Conservation (phyloP, 768 basidiomycete species). For the Amanita subjunquillea region DNA sequence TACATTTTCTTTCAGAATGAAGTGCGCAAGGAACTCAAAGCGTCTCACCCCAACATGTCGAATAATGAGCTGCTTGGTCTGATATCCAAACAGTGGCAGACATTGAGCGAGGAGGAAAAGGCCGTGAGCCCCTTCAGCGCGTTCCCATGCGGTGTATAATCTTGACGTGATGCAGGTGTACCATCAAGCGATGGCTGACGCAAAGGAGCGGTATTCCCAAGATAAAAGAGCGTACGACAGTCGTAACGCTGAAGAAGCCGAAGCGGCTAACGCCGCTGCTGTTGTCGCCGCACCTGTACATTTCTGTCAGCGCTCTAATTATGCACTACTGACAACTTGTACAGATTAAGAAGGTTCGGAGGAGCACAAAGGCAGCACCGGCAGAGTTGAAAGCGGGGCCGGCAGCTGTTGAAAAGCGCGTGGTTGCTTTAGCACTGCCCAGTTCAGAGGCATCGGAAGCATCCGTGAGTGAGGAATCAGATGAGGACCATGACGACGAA, state of each 20-base stretch:
- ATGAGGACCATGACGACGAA: slow-evolving; percentile 23
- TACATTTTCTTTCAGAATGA: slow-evolving; percentile 95
- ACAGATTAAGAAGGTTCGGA: slow-evolving; percentile 22
- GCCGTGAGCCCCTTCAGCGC: slow-evolving; percentile 41
- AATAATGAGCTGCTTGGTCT: slow-evolving; percentile 64
- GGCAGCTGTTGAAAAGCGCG: slow-evolving; percentile 12
- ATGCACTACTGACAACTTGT: slow-evolving; percentile 5
- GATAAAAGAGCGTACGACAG: slow-evolving; percentile 61
- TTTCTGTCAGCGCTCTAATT: slow-evolving; percentile 3
- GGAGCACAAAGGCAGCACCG: slow-evolving; percentile 11
- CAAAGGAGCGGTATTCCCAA: slow-evolving; percentile 55
- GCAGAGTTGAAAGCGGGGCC: slow-evolving; percentile 13
- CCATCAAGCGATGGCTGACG: slow-evolving; percentile 36
- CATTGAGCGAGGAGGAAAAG: slow-evolving; percentile 59
- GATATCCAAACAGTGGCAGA: slow-evolving; percentile 69
- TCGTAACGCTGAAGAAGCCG: slow-evolving; percentile 35
- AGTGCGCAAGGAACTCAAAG: slow-evolving; percentile 64
- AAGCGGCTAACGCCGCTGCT: slow-evolving; percentile 33
- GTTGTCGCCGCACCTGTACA: slow-evolving; percentile 28
- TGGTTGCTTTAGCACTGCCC: slow-evolving; percentile 11
- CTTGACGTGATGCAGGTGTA: slow-evolving; percentile 36
- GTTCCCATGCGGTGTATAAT: slow-evolving; percentile 1
- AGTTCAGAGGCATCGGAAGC: slow-evolving; percentile 19
- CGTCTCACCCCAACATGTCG: slow-evolving; percentile 47
- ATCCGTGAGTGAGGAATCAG: slow-evolving; percentile 25